These are phyloP conservation scores for Trichoderma gamsii DNA, from an alignment of 495 filamentous ascomycete genomes.

Conservation along the genomic window DNA sequence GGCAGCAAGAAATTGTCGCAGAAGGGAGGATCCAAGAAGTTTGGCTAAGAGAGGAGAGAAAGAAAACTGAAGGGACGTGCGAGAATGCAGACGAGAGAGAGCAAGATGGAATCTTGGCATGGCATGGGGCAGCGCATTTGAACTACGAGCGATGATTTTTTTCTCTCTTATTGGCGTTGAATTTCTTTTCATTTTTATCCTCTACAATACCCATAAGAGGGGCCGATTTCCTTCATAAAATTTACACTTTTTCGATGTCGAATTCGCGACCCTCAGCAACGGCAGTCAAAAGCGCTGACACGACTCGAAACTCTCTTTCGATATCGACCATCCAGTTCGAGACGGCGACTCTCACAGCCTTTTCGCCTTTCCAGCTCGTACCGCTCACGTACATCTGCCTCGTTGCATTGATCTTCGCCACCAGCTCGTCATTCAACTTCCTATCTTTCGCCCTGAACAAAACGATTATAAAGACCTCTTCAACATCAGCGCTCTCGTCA, in stretches of 20 bases:
- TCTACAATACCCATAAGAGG: not conserved
- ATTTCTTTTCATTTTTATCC: not conserved
- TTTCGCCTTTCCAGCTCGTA: conserved; percentile 64
- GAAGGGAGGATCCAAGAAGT: conserved; percentile 44
- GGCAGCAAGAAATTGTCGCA: conserved; percentile 24
- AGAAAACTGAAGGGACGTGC: not conserved
- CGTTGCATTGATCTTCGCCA: conserved; percentile 64
- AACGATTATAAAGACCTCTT: conserved; percentile 65
- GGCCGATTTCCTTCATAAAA: not conserved
- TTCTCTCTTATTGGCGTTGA: not conserved
- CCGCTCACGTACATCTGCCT: conserved; percentile 77
- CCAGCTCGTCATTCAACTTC: conserved; percentile 57
- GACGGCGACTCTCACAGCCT: conserved; percentile 74
- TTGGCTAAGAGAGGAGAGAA: conserved; percentile 32
- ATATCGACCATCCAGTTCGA: conserved; percentile 71
- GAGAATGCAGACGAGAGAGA: not conserved
- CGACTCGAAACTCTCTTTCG: conserved; percentile 47
- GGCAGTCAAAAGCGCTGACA: conserved; percentile 42
- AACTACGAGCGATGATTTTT: not conserved
- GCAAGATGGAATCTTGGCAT: not conserved
- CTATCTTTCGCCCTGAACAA: conserved; percentile 72
- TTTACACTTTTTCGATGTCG: not conserved
- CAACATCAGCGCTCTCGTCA: conserved; percentile 22
- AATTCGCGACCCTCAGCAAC: conserved; percentile 20
- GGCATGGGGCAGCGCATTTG: not conserved